Evolutionary conservation across 305 asterid species (phyloP).

Genomic region (Fraxinus ornus): DNA sequence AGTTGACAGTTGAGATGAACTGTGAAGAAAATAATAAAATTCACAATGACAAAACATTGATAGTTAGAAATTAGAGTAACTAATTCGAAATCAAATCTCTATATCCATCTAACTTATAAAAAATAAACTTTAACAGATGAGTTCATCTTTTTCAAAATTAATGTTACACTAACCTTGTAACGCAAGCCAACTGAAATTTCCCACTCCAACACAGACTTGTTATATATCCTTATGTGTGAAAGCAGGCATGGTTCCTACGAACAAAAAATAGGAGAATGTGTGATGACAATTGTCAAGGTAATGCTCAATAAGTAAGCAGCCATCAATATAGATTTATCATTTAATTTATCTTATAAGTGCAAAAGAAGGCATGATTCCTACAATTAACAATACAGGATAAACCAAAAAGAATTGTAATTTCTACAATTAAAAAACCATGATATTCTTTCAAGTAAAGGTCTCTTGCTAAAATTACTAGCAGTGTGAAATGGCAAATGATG

Average conservation of each 20-base stretch:
- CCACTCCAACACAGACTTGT: conserved; percentile 98
- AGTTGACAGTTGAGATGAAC: background rate
- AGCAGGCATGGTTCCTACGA: conserved; percentile 87
- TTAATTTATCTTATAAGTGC: background rate
- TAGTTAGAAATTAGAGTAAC: background rate
- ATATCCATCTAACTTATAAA: conserved; percentile 11
- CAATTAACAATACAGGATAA: background rate
- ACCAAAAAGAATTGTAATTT: background rate
- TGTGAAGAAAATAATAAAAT: background rate
- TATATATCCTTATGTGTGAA: conserved; percentile 81
- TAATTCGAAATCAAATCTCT: background rate
- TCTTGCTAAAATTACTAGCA: conserved; percentile 14
- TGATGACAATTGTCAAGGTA: conserved; percentile 20
- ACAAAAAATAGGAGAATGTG: conserved; percentile 14
- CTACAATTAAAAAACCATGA: background rate
- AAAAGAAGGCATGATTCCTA: background rate
- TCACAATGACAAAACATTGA: background rate
- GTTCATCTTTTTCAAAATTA: conserved; percentile 12
- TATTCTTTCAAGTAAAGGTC: background rate
- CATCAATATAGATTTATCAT: background rate
- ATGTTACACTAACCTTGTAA: conserved; percentile 69
- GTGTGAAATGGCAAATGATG: conserved; percentile 5
- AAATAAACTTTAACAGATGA: conserved; percentile 20
- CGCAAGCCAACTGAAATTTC: conserved; percentile 92
- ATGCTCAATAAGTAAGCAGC: conserved; percentile 4